Base-by-base conservation (phyloP, 2,329 filamentous ascomycete genomes). In the Paracorniculantispora psalliotae region DNA sequence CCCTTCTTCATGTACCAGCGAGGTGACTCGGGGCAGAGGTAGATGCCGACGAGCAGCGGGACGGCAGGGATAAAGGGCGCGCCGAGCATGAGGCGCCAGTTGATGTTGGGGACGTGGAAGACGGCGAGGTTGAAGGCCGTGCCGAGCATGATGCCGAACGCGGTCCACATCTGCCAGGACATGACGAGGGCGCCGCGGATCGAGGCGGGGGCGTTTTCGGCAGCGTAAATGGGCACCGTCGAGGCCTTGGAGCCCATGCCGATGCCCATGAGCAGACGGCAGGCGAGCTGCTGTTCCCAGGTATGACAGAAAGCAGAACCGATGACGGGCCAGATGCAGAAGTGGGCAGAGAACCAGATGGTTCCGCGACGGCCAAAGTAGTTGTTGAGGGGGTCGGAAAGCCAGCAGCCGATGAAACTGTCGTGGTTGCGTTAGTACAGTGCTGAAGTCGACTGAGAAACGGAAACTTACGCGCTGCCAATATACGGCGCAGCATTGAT, bases 151-250 rank as follows among this genome's bases (percentile, higher is more conserved):
- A 86, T 85, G 50, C 83, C 83, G 65, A 86, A 83, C 1, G 81
- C 80, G 3, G 80, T 85, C 83, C 85, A 88, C 72, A 88, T 76
- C 73, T 92, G 75, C 89, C 90, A 93, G 62, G 86, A 86, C 89
- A 93, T 93, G 63, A 92, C 89, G 21, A 94, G 77, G 7, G 87
- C 89, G 63, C 89, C 88, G 68, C 89, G 83, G 58, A 91, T 87
- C 2, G 78, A 71, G 1, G 88, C 85, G 0, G 89, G 89, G 0
- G 86, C 82, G 59, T 85, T 89, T 71, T 92, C 89, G 3, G 89
- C 89, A 0, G 87, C 86, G 66, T 90, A 92, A 26, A 92, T 86
- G 0, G 90, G 89, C 1, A 91, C 87, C 9, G 83, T 87, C 0
- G 84, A 84, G n/a, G 85, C 85, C 69, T 92, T 92, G 21, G 87